Evolutionary conservation across 495 filamentous ascomycete species (phyloP), one percentile per base, ranked within the genome.

Genomic region (Penicillium ucsense): DNA sequence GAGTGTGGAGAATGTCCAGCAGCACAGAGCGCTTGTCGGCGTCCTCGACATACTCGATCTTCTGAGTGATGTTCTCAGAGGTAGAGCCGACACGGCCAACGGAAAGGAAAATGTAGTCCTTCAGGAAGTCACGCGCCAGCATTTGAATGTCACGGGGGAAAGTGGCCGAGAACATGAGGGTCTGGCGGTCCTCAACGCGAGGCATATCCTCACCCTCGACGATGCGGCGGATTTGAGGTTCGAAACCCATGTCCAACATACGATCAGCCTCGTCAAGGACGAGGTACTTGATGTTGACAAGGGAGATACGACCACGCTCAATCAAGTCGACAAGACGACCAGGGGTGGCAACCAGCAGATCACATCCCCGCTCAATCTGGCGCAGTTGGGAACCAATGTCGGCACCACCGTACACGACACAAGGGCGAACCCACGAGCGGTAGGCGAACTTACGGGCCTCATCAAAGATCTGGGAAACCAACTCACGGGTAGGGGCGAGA

Each of bases 241-340:
- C 92, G 78, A 98, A 98, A 85, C 92, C 92, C 92, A 98, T 97
- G 75, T 98, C 92, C 78, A 98, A 74, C 92, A 98, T 97, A 67
- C 94, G 94, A 75, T 98, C 92, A 67, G 92, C 92, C 78, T 98
- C 92, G 57, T 98, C 92, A 35, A 98, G 85, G 54, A 98, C 87
- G n/a, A 98, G 77, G 62, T 96, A 98, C 72, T 95, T 96, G 81
- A 97, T 96, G 74, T 92, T 95, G 53, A 80, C 75, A 35, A 96
- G 82, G 8, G 91, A 95, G 66, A 98, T 96, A 63, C 92, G 90
- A 54, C 94, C 92, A 74, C 94, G 88, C 77, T 97, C 94, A 54
- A 98, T 94, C 63, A 98, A 75, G 68, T 98, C 92, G 56, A 97
- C 91, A 42, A 97, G 78, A 77, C 92, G 87, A 68, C 92, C 92